Percentiles rank a stretch among this genome's conserved stretches.
phyloP scores from a whole-genome alignment of 176 grass and related monocot genomes.

The Oryza coarctata region DNA sequence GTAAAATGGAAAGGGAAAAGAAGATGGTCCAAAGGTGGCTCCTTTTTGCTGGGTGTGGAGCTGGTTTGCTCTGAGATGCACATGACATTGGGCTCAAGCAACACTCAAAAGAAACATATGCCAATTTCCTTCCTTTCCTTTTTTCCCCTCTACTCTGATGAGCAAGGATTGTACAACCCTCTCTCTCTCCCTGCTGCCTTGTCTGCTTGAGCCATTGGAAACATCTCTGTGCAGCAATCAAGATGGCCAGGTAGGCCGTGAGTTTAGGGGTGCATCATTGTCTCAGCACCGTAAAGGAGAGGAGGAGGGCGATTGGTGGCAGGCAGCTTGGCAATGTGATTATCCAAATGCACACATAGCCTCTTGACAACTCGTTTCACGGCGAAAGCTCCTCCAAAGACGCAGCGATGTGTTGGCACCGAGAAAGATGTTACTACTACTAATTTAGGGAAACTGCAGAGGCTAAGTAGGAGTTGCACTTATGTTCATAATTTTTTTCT shows the following conservation, averaged over 20 bases:
- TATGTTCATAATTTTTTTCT: neutral
- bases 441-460: slow-evolving; percentile 26
- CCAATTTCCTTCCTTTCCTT: slow-evolving; percentile 37
- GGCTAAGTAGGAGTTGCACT: neutral
- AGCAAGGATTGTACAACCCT: slow-evolving; percentile 6
- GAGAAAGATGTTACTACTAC: slow-evolving; percentile 36
- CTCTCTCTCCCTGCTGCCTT: neutral
- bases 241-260: slow-evolving; percentile 56
- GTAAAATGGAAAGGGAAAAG: neutral
- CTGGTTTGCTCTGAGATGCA: slow-evolving; percentile 64
- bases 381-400: slow-evolving; percentile 57
- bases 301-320: slow-evolving; percentile 39
- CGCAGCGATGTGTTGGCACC: slow-evolving; percentile 53
- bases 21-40: slow-evolving; percentile 47
- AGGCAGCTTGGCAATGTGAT: slow-evolving; percentile 61
- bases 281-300: slow-evolving; percentile 43
- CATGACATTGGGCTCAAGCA: slow-evolving; percentile 52
- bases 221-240: slow-evolving; percentile 50
- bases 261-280: slow-evolving; percentile 41
- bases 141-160: slow-evolving; percentile 13
- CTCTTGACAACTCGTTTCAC: slow-evolving; percentile 62
- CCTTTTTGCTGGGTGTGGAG: slow-evolving; percentile 58
- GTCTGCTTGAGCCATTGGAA: slow-evolving; percentile 40
- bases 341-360: slow-evolving; percentile 54
- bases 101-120: slow-evolving; percentile 50